Percentiles rank a stretch among this genome's conserved stretches.
Conservation (phyloP, 2,329 filamentous ascomycete species). For the Exophiala oligosperma region DNA sequence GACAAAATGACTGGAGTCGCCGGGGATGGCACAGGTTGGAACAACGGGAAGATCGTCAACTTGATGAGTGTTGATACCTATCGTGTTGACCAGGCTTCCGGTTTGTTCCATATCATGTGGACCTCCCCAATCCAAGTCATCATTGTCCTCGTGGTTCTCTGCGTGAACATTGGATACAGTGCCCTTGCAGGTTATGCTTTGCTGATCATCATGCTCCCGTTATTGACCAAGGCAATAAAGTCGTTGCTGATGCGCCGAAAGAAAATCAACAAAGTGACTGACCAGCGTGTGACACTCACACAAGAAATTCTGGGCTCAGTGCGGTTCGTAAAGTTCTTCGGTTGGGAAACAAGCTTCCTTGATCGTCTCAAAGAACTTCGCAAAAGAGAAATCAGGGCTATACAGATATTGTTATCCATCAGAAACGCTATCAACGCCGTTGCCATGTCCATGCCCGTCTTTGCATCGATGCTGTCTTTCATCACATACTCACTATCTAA, state of each 20-base stretch:
- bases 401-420: slow-evolving; percentile 79
- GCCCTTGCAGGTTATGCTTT: slow-evolving; percentile 85
- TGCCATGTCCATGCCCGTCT: slow-evolving; percentile 81
- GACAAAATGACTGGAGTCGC: slow-evolving; percentile 52
- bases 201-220: slow-evolving; percentile 73
- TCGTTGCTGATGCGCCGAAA: slow-evolving; percentile 73
- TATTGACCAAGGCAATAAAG: slow-evolving; percentile 75
- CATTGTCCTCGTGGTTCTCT: slow-evolving; percentile 74
- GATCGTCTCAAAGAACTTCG: slow-evolving; percentile 73
- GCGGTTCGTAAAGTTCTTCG: slow-evolving; percentile 94
- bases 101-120: slow-evolving; percentile 91
- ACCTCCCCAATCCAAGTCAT: slow-evolving; percentile 76
- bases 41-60: slow-evolving; percentile 87
- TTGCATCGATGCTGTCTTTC: slow-evolving; percentile 93
- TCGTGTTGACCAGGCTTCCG: slow-evolving; percentile 83
- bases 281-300: slow-evolving; percentile 85
- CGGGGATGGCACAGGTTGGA: slow-evolving; percentile 80
- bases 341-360: slow-evolving; percentile 89
- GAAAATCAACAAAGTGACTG: slow-evolving; percentile 88
- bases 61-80: slow-evolving; percentile 96
- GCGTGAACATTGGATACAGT: slow-evolving; percentile 87
- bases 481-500: slow-evolving; percentile 71
- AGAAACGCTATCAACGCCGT: slow-evolving; percentile 83
- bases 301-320: slow-evolving; percentile 91
- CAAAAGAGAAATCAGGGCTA: slow-evolving; percentile 73